Evolutionary conservation across 1,284 basidiomycete genomes (phyloP).

Genomic region (Puccinia hordei): DNA sequence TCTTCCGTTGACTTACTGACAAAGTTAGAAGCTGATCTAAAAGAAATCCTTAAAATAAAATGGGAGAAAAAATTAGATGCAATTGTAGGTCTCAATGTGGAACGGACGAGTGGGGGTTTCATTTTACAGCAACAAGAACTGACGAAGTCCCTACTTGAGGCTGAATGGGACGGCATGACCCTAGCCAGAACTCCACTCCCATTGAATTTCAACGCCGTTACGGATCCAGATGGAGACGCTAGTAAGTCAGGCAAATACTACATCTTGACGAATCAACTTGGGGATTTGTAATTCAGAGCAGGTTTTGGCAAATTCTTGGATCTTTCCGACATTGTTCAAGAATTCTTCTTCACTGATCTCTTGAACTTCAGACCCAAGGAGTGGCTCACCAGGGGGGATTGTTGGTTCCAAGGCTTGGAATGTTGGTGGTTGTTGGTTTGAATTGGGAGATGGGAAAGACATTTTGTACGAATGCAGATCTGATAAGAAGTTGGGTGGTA

Average conservation of each 20-base stretch:
- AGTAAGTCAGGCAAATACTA: background rate
- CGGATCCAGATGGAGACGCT: background rate
- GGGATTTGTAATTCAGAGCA: too few relatives aligned
- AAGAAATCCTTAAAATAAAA: background rate
- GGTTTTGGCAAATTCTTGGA: too few relatives aligned
- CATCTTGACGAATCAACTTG: too few relatives aligned
- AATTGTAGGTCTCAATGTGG: constrained; percentile 26
- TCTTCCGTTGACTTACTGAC: background rate
- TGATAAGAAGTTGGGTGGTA: too few relatives aligned
- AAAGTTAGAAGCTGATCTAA: background rate
- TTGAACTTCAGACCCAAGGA: too few relatives aligned
- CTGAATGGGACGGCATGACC: background rate
- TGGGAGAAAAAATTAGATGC: background rate
- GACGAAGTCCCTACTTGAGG: background rate
- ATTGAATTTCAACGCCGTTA: background rate
- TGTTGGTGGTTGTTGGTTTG: too few relatives aligned
- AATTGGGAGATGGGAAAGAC: too few relatives aligned
- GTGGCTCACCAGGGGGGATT: too few relatives aligned
- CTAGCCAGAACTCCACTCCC: background rate
- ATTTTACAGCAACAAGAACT: background rate
- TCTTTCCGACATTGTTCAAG: too few relatives aligned
- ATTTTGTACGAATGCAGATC: too few relatives aligned
- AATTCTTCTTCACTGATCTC: too few relatives aligned
- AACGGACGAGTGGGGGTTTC: background rate
- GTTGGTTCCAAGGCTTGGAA: too few relatives aligned